Percentiles rank a stretch among this genome's conserved stretches.
Evolutionary conservation across 257 asterid species (phyloP).

Genomic region (Solanum tarapatanum): DNA sequence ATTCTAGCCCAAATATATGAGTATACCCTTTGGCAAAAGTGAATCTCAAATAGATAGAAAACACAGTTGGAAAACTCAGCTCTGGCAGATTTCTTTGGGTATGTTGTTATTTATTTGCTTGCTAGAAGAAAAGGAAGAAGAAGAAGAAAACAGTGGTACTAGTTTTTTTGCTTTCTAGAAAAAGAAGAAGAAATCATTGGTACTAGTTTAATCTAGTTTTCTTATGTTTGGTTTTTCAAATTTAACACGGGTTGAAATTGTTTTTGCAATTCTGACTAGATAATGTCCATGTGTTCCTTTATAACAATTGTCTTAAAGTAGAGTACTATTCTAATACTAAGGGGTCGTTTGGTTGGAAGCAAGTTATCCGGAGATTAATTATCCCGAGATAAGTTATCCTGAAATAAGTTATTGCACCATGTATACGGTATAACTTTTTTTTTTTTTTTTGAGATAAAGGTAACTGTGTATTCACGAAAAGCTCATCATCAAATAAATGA

Average conservation of each 20-base stretch:
- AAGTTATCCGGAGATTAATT: not conserved
- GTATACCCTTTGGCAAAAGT: not conserved
- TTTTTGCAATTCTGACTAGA: not conserved
- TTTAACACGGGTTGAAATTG: not conserved
- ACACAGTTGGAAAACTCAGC: not conserved
- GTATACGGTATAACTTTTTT: not conserved
- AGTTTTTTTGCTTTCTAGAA: not conserved
- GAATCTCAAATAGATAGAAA: not conserved
- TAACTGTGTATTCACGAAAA: too few relatives aligned
- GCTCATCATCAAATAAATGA: too few relatives aligned
- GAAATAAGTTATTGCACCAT: not conserved
- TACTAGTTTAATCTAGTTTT: not conserved
- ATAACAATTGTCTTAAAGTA: not conserved
- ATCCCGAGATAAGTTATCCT: not conserved
- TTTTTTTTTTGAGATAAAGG: too few relatives aligned
- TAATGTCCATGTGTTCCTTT: not conserved
- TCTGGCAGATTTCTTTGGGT: too few relatives aligned
- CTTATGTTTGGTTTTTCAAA: not conserved
- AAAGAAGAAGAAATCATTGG: not conserved
- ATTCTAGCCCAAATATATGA: not conserved
- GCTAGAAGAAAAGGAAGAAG: too few relatives aligned
- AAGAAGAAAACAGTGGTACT: too few relatives aligned
- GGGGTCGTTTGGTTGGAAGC: not conserved
- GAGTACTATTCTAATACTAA: not conserved
- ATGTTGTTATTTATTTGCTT: too few relatives aligned